Evolutionary conservation across 2,329 filamentous ascomycete species (phyloP), one percentile per base, ranked within the genome.

Genomic region (Fusarium avenaceum): DNA sequence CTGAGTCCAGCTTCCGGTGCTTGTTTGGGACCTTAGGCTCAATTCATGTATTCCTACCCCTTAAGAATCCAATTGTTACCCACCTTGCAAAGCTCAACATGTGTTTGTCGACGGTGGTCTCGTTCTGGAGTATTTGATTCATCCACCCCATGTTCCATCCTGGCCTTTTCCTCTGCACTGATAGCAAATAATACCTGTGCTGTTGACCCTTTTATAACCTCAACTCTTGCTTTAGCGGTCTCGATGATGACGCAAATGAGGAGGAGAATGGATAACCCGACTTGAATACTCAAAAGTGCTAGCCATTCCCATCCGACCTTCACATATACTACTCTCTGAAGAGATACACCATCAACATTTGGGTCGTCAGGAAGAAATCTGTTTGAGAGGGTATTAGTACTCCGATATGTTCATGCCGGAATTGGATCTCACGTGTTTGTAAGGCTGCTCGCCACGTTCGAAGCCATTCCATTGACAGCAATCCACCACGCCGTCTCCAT

Each of bases 401-500:
- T 5, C 28, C 11, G 11, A 30, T 13, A 13, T 30, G 11, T 13
- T 13, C 11, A 10, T 30, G 14, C 4, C 4, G 19, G 20, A 20
- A 35, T 50, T 24, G 11, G 3, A 30, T 11, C 28, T 30, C 11
- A 51, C 45, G 35, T 51, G 19, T 56, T 56, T 28, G 45, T 51
- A 28, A 51, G 53, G 32, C 53, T 56, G 7, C 19, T 56, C 4
- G 45, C 53, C 10, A 20, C 35, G 15, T 56, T 56, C 10, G 0
- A n/a, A 6, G 45, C 35, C 28, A 56, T 51, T 13, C 53, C 45
- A 14, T 28, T 38, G 17, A 56, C 2, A 6, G 45, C 28, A 0
- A 6, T 43, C 53, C 28, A 43, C 53, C 45, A 56, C 22, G 53
- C 45, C 14, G 6, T 56, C 26, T 49, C 26, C 39, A 7, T 22